Evolutionary conservation across 352 stramenopile species (phyloP), one percentile per base, ranked within the genome.

Genomic region (Phytopythium ostracodes): DNA sequence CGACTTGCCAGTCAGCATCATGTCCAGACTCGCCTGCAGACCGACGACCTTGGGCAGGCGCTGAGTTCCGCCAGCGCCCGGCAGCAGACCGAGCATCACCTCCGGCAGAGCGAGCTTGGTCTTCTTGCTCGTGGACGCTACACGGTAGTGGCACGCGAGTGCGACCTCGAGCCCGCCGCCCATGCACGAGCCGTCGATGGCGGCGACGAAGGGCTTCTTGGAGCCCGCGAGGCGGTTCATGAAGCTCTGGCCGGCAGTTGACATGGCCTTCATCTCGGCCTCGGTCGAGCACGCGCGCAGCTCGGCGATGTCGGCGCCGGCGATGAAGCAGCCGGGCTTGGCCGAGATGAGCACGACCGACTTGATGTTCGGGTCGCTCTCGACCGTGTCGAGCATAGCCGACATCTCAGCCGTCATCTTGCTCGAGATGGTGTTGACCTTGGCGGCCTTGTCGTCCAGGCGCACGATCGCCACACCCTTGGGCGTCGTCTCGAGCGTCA

Each of bases 1-100:
- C 63, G 98, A 97, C 71, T 99, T 98, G 66, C 97, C 97, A 6
- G 89, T 99, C 36, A 99, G 80, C 88, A 99, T 99, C 90, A 99
- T 98, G 69, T 98, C 95, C 70, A 99, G 82, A 20, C 94, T 94
- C 40, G 85, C 81, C 42, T 95, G 79, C 35, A 98, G 79, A 12
- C 97, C 97, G 20, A 99, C 89, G 7, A 99, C 76, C 54, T 94
- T 84, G 2, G 92, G 95, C 29, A 99, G 76, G 31, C 98, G 97
- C 72, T 99, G 97, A 6, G 97, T 99, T 47, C 97, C 97, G n/a
- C 96, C 97, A 57, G 97, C 98, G 10, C 97, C 97, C 0, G 97
- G 97, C n/a, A 99, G 73, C 24, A 99, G 67, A 33, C 97, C 97
- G 27, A 99, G 78, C 86, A 98, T 98, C 33, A 99, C 96, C 74